Evolutionary conservation across 345 rosid species (phyloP), one percentile per base, ranked within the genome.

Genomic region (Heritiera littoralis): DNA sequence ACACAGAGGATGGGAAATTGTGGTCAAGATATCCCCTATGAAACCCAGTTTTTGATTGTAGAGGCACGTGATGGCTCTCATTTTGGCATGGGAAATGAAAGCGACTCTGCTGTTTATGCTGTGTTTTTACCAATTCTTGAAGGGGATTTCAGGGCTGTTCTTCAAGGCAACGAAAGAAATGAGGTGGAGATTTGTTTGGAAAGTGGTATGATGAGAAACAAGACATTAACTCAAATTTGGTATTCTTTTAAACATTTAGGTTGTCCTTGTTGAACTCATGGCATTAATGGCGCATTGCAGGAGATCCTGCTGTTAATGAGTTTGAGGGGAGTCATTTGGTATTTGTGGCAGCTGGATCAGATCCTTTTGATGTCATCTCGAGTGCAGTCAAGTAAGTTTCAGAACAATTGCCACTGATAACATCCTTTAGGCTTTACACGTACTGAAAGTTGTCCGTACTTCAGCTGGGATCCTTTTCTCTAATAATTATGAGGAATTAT

Each of bases 181-280:
- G 91, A 89, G 86, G 38, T 91, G 82, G 95, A 91, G 83, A 87
- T 91, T 60, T 89, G 90, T 77, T 79, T 91, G 66, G 94, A 91
- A 83, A 91, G 94, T 70, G 94, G 94, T 89, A 81, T 17, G 68
- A 28, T 60, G 12, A 69, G 30, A 30, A 28, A 56, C 0, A 28
- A 23, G 66, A 35, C 4, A 40, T 18, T 35, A 28, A 49, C 28
- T 54, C 58, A 1, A 5, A 30, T 67, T 60, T 41, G n/a, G 60
- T n/a, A 49, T 66, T 15, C 38, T 72, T 76, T 74, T 78, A 3
- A 45, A 18, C 30, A 40, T 55, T 17, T 49, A 20, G 40, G 75
- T 58, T 56, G 30, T 72, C 60, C n/a, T 69, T 48, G 2, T n/a
- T 74, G 70, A 70, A 70, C 51, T 78, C 9, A 74, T 46, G 68